Evolutionary conservation across 2,329 filamentous ascomycete species (phyloP).

Genomic region (Trichoderma citrinoviride): DNA sequence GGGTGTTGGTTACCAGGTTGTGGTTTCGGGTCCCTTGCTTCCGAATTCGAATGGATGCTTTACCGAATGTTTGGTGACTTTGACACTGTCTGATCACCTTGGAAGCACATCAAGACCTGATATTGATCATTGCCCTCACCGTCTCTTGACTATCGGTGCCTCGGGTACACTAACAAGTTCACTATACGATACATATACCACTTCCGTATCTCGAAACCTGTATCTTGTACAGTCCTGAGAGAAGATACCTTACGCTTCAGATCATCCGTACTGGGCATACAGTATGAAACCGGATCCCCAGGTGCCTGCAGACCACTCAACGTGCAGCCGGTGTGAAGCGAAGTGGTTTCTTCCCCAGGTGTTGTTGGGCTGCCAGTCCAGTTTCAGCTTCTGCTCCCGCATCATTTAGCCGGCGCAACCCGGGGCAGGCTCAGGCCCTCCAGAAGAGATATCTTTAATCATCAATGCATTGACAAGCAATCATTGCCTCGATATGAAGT

Average conservation of each 20-base stretch:
- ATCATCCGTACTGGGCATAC: too few species aligned
- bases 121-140: too few species aligned
- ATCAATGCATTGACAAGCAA: neutral
- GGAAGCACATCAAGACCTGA: neutral
- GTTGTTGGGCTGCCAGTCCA: neutral
- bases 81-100: neutral
- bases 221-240: too few species aligned
- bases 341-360: neutral
- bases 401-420: slow-evolving; percentile 1
- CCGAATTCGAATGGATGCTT: neutral
- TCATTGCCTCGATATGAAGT: too few species aligned
- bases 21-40: too few species aligned
- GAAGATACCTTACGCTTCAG: too few species aligned
- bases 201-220: too few species aligned
- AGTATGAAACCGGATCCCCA: too few species aligned
- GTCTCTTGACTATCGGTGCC: too few species aligned
- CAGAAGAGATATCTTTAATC: neutral
- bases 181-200: too few species aligned
- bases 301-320: slow-evolving; percentile 16
- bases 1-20: too few species aligned
- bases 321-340: neutral
- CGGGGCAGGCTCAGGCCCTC: neutral
- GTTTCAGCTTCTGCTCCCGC: neutral
- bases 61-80: neutral
- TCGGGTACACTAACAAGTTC: too few species aligned